Percentiles rank a stretch among this genome's conserved stretches.
Evolutionary conservation across 306 rosid species (phyloP).

Genomic region (barrel medic (Medicago truncatula)): DNA sequence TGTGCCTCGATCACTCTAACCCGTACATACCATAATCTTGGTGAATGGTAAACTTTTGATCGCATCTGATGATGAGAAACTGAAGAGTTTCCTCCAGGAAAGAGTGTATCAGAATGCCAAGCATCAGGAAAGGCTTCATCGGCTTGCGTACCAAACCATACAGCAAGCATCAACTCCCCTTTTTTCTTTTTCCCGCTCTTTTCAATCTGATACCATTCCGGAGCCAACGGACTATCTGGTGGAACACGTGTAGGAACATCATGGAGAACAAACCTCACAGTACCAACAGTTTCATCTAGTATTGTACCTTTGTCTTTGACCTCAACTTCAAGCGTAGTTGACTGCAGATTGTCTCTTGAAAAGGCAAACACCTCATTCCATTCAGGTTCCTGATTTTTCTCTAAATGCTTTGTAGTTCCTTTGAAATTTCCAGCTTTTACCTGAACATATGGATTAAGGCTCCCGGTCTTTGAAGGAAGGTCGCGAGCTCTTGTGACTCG

Average conservation of each 20-base stretch:
- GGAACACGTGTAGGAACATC: slow-evolving; percentile 85
- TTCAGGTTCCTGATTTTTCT: slow-evolving; percentile 78
- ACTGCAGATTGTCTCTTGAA: slow-evolving; percentile 69
- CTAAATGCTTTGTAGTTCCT: slow-evolving; percentile 74
- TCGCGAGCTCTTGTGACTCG: slow-evolving; percentile 91
- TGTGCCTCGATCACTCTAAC: slow-evolving; percentile 85
- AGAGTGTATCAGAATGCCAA: slow-evolving; percentile 88
- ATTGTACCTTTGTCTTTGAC: slow-evolving; percentile 78
- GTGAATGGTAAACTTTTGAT: slow-evolving; percentile 93
- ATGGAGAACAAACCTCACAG: slow-evolving; percentile 63
- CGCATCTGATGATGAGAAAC: slow-evolving; percentile 56
- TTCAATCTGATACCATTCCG: slow-evolving; percentile 88
- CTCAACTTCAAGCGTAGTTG: slow-evolving; percentile 64
- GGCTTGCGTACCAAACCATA: slow-evolving; percentile 96
- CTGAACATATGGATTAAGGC: slow-evolving; percentile 90
- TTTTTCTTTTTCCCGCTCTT: slow-evolving; percentile 66
- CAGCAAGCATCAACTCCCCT: slow-evolving; percentile 96
- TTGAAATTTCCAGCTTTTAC: slow-evolving; percentile 85
- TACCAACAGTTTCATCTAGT: slow-evolving; percentile 68
- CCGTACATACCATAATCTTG: slow-evolving; percentile 87
- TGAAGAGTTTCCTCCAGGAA: slow-evolving; percentile 55
- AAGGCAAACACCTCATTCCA: slow-evolving; percentile 98
- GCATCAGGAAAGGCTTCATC: slow-evolving; percentile 98
- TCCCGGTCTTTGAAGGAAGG: slow-evolving; percentile 76
- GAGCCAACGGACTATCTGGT: slow-evolving; percentile 96